Evolutionary conservation across 306 rosid genomes (phyloP).

Genomic region (Vicia sativa): DNA sequence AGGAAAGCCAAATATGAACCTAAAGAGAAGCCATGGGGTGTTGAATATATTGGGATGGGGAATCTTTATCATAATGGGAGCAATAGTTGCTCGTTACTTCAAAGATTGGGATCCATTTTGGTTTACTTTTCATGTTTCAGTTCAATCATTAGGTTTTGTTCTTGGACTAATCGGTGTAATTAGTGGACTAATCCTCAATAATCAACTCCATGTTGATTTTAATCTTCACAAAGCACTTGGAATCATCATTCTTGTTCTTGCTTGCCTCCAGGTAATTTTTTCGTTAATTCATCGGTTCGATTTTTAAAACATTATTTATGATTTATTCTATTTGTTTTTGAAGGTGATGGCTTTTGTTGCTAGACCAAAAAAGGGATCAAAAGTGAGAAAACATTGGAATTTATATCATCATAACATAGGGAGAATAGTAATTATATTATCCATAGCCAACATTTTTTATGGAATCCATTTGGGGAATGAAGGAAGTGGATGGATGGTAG

Average conservation of each 20-base stretch:
- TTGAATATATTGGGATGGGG: slow-evolving; percentile 82
- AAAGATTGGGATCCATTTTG: slow-evolving; percentile 61
- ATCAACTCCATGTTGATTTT: slow-evolving; percentile 48
- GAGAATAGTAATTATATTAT: slow-evolving; percentile 57
- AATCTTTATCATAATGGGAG: slow-evolving; percentile 64
- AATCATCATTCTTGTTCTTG: slow-evolving; percentile 62
- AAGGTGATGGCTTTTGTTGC: slow-evolving; percentile 69
- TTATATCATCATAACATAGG: slow-evolving; percentile 67
- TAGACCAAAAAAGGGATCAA: slow-evolving; percentile 60
- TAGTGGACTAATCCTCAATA: slow-evolving; percentile 51
- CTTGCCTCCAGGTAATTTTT: slow-evolving; percentile 67
- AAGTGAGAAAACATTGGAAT: slow-evolving; percentile 73
- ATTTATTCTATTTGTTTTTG: not conserved
- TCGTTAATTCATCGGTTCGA: not conserved
- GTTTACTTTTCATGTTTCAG: slow-evolving; percentile 61
- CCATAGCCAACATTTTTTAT: slow-evolving; percentile 72
- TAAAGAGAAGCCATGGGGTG: slow-evolving; percentile 69
- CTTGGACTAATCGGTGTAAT: slow-evolving; percentile 62
- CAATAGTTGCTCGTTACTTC: slow-evolving; percentile 65
- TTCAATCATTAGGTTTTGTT: slow-evolving; percentile 60
- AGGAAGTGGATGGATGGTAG: slow-evolving; percentile 58
- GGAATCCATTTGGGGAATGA: slow-evolving; percentile 64
- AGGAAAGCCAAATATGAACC: slow-evolving; percentile 31
- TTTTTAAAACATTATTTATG: not conserved
- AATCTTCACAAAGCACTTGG: slow-evolving; percentile 63